These are phyloP conservation scores for Globisporangium emineosum DNA, from an alignment of 352 stramenopile species.

Conservation along the genomic window DNA sequence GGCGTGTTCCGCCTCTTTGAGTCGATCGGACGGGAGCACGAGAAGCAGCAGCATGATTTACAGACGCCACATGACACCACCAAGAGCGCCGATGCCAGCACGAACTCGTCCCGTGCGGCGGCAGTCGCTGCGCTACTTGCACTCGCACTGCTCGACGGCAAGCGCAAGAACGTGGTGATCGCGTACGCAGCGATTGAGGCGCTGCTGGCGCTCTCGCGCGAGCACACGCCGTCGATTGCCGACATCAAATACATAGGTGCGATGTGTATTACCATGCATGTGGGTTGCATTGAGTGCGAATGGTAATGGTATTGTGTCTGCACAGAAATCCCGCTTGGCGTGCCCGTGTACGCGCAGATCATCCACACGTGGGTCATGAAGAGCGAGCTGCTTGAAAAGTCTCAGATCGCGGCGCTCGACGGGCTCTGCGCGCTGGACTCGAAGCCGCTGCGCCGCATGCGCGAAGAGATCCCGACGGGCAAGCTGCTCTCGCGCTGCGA, in stretches of 20 bases:
- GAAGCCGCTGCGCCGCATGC: slow-evolving; percentile 45
- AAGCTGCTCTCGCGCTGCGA: slow-evolving; percentile 45
- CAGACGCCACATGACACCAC: not conserved
- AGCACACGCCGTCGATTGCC: slow-evolving; percentile 24
- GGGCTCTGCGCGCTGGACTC: slow-evolving; percentile 37
- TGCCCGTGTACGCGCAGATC: slow-evolving; percentile 36
- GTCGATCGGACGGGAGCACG: slow-evolving; percentile 21
- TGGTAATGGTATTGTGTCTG: not conserved
- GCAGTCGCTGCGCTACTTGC: slow-evolving; percentile 31
- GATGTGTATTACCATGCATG: not conserved
- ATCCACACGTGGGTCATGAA: slow-evolving; percentile 69
- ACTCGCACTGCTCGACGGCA: slow-evolving; percentile 40
- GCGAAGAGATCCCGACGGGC: slow-evolving; percentile 42
- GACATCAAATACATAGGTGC: slow-evolving; percentile 51
- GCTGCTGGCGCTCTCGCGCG: slow-evolving; percentile 29
- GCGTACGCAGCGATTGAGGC: slow-evolving; percentile 54
- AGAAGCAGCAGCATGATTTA: not conserved
- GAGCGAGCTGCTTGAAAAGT: slow-evolving; percentile 39
- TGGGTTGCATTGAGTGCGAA: not conserved
- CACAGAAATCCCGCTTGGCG: slow-evolving; percentile 41
- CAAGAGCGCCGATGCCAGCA: not conserved
- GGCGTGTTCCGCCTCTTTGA: slow-evolving; percentile 52
- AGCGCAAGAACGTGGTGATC: slow-evolving; percentile 44
- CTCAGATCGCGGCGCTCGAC: slow-evolving; percentile 51
- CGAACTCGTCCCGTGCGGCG: slow-evolving; percentile 35